A percentile compares a stretch with the other conserved stretches of the same genome.
Evolutionary conservation across 2,329 filamentous ascomycete genomes (phyloP).

Genomic region (Alternaria postmessia): DNA sequence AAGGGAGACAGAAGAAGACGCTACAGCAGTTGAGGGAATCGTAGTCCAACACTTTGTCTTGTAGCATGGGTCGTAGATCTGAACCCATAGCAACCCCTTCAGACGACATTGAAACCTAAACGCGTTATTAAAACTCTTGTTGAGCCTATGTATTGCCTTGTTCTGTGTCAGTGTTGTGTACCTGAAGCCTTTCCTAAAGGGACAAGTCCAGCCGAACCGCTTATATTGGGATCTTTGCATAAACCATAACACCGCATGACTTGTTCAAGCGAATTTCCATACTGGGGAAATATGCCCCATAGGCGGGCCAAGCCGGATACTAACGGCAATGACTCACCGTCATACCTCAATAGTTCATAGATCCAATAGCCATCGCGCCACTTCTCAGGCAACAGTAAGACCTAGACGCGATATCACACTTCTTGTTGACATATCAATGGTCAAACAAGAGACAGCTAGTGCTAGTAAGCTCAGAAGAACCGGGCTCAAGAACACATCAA

Average conservation of each 20-base stretch:
- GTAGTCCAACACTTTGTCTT: background rate
- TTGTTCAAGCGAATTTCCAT: background rate
- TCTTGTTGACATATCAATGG: background rate
- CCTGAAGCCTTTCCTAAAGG: background rate
- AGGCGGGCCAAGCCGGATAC: background rate
- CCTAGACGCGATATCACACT: background rate
- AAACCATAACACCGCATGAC: background rate
- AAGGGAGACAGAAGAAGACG: constrained; percentile 60
- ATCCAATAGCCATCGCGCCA: background rate
- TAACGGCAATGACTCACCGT: background rate
- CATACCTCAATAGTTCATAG: background rate
- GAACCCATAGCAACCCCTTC: background rate
- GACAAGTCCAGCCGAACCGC: background rate
- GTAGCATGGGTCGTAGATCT: background rate
- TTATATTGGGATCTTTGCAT: background rate
- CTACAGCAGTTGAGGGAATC: constrained; percentile 50
- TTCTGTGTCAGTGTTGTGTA: background rate
- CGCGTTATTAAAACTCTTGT: background rate
- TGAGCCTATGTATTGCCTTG: background rate
- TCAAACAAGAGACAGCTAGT: background rate
- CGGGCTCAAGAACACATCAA: background rate
- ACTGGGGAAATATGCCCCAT: background rate
- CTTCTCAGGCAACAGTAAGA: background rate
- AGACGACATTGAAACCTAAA: no score
- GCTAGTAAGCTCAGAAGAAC: no score